Conservation (phyloP, 108 stramenopile species). For the Cylindrotheca closterium region DNA sequence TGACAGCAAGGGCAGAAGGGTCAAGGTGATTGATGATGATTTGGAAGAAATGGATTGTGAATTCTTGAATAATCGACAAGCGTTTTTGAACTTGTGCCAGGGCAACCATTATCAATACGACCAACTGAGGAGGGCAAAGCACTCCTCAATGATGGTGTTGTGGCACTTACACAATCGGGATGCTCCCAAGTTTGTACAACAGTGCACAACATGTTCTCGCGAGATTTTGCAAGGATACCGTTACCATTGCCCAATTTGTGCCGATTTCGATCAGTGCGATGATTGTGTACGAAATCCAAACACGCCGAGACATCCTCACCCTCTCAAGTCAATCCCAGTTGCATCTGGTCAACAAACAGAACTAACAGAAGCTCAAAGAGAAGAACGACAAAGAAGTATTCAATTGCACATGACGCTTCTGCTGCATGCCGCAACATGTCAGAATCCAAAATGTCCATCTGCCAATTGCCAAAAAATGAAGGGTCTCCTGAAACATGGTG, state of each 20-base stretch:
- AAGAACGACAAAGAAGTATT: constrained; percentile 89
- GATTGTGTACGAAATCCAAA: constrained; percentile 84
- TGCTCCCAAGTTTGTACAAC: constrained; percentile 94
- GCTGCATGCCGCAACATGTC: constrained; percentile 91
- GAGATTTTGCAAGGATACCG: constrained; percentile 83
- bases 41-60: constrained; percentile 88
- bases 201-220: constrained; percentile 84
- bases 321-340: constrained; percentile 80
- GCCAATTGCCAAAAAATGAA: constrained; percentile 99
- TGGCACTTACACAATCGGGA: constrained; percentile 98
- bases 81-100: constrained; percentile 86
- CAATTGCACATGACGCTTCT: constrained; percentile 96
- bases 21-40: constrained; percentile 87
- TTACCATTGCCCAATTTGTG: constrained; percentile 89
- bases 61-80: constrained; percentile 87
- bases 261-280: constrained; percentile 93
- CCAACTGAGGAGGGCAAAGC: constrained; percentile 95
- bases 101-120: constrained; percentile 99
- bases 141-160: constrained; percentile 98
- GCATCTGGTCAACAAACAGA: constrained; percentile 68
- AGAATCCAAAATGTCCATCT: constrained; percentile 79
- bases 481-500: constrained; percentile 87
- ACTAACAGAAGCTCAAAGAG: constrained; percentile 89
- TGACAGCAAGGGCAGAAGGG: constrained; percentile 80
- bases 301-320: constrained; percentile 81